Evolutionary conservation across 1,284 basidiomycete genomes (phyloP).

Genomic region (Megacollybia platyphylla): DNA sequence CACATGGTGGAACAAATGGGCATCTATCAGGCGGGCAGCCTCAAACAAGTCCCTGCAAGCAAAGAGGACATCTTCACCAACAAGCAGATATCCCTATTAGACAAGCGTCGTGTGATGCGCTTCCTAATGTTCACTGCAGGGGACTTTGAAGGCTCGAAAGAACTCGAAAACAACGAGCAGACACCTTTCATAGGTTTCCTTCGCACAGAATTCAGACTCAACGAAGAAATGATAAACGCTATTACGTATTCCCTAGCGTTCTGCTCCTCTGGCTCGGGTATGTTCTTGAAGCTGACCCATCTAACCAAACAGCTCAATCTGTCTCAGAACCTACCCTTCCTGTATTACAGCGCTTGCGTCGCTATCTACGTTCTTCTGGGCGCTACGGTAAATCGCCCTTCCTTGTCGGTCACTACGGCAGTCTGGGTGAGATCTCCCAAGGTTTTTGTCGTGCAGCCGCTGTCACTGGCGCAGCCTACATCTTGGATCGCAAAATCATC

Average conservation of each 20-base stretch:
- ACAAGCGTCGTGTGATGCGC: slow-evolving; percentile 90
- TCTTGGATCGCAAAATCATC: slow-evolving; percentile 45
- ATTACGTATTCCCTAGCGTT: slow-evolving; percentile 68
- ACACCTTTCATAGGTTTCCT: slow-evolving; percentile 53
- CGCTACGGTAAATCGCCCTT: slow-evolving; percentile 87
- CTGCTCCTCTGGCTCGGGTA: slow-evolving; percentile 43
- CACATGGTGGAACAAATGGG: slow-evolving; percentile 72
- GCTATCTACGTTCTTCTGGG: slow-evolving; percentile 72
- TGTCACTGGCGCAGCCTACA: slow-evolving; percentile 76
- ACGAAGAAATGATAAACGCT: slow-evolving; percentile 39
- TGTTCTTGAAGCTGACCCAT: slow-evolving; percentile 8
- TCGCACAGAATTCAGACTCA: slow-evolving; percentile 47
- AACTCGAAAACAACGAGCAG: slow-evolving; percentile 45
- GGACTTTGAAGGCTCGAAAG: slow-evolving; percentile 55
- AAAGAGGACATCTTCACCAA: slow-evolving; percentile 94
- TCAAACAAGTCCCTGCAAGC: slow-evolving; percentile 72
- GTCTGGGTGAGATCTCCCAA: slow-evolving; percentile 84
- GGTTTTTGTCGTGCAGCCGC: slow-evolving; percentile 87
- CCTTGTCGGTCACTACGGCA: slow-evolving; percentile 90
- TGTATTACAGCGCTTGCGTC: slow-evolving; percentile 54
- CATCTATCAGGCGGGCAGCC: slow-evolving; percentile 36
- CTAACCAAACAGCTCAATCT: slow-evolving; percentile 3
- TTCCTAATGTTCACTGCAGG: slow-evolving; percentile 75
- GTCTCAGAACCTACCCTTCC: slow-evolving; percentile 48
- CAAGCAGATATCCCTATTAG: slow-evolving; percentile 64